phyloP scores from a whole-genome alignment of 2,329 filamentous ascomycete genomes.

The Fusarium lateritium region DNA sequence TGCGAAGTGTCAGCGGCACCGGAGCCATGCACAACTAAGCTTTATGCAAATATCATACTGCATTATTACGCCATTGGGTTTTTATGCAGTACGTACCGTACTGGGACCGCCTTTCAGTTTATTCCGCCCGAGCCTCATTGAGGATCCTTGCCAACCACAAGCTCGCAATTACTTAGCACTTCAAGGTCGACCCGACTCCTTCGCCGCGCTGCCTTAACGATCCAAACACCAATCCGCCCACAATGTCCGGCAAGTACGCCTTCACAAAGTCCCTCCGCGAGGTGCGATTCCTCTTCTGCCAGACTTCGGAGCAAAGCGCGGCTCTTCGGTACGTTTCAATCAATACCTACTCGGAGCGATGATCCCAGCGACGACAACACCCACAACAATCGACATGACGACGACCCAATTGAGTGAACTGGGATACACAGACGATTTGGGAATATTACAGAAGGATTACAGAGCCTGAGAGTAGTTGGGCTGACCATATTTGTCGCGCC shows the following conservation, averaged over 20 bases:
- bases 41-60: not conserved
- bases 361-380: not conserved
- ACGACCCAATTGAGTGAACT: conserved; percentile 34
- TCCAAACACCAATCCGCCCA: conserved; percentile 41
- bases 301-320: conserved; percentile 91
- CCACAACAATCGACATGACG: conserved; percentile 9
- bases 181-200: conserved; percentile 26
- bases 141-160: conserved; percentile 51
- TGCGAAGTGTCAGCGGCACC: conserved; percentile 29
- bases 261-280: conserved; percentile 93
- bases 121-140: conserved; percentile 44
- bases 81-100: conserved; percentile 32
- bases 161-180: conserved; percentile 50
- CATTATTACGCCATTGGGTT: conserved; percentile 10
- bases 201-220: conserved; percentile 7
- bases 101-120: conserved; percentile 31
- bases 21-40: conserved; percentile 26
- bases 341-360: conserved; percentile 4
- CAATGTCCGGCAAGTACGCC: conserved; percentile 93
- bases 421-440: not conserved
- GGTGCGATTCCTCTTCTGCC: conserved; percentile 97
- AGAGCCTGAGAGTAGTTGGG: conserved; percentile 6
- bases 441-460: not conserved
- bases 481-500: conserved; percentile 30
- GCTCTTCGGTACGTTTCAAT: conserved; percentile 79